phyloP scores from a whole-genome alignment of 2,329 filamentous ascomycete species.

The Alternaria longipes region DNA sequence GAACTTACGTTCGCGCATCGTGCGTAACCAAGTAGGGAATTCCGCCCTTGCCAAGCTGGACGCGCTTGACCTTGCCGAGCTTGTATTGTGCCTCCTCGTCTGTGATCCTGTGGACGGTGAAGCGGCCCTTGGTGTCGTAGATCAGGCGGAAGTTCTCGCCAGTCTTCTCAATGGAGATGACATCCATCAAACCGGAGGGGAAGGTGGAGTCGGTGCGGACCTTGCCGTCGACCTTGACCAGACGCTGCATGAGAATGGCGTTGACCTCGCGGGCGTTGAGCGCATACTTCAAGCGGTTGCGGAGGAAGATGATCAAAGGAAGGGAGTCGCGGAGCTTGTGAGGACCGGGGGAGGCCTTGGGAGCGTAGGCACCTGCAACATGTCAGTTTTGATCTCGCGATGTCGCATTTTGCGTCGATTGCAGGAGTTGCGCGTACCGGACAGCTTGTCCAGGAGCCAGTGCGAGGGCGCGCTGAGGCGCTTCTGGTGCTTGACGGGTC shows the following conservation, averaged over 20 bases:
- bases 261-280: slow-evolving; percentile 98
- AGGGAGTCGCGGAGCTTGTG: slow-evolving; percentile 99
- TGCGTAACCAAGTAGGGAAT: slow-evolving; percentile 99
- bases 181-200: slow-evolving; percentile 99
- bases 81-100: slow-evolving; percentile 99
- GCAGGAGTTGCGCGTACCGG: slow-evolving; percentile 68
- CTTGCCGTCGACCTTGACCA: slow-evolving; percentile 99
- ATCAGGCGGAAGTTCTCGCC: slow-evolving; percentile 99
- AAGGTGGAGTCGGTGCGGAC: slow-evolving; percentile 98
- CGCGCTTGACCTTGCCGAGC: slow-evolving; percentile 99
- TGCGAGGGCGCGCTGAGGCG: slow-evolving; percentile 98
- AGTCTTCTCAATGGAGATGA: slow-evolving; percentile 99
- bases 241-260: slow-evolving; percentile 98
- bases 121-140: slow-evolving; percentile 99
- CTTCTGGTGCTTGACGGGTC: slow-evolving; percentile 99
- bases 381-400: slow-evolving; percentile 28
- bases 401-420: slow-evolving; percentile 43
- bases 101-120: slow-evolving; percentile 99
- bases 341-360: slow-evolving; percentile 80
- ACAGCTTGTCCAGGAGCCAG: slow-evolving; percentile 99
- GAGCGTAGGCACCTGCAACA: slow-evolving; percentile 62
- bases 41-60: slow-evolving; percentile 98
- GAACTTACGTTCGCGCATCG: slow-evolving; percentile 99
- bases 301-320: slow-evolving; percentile 89
- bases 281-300: slow-evolving; percentile 94